These are phyloP conservation scores for Inonotus hispidus DNA, from an alignment of 1,284 basidiomycete genomes.

Conservation along the genomic window DNA sequence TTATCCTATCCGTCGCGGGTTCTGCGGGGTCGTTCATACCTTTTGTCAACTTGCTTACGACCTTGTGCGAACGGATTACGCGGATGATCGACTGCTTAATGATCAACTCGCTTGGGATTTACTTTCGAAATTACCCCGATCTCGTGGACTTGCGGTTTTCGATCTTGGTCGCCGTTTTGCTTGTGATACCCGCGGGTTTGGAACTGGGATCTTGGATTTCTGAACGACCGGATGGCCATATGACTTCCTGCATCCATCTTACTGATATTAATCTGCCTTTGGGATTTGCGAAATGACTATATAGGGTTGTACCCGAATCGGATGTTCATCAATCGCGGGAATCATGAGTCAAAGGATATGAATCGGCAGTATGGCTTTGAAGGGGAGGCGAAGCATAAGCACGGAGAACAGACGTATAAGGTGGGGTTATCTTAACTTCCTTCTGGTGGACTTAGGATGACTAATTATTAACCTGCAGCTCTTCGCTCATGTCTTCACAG, in stretches of 20 bases:
- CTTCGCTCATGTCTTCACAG: conserved; percentile 89
- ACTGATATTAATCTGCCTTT: neutral
- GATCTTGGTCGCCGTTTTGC: no score
- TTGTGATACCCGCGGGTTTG: no score
- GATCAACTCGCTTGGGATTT: no score
- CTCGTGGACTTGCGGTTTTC: no score
- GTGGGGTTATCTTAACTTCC: conserved; percentile 31
- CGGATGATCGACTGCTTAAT: no score
- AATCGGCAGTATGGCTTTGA: conserved; percentile 91
- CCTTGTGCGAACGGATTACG: neutral
- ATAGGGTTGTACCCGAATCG: conserved; percentile 82
- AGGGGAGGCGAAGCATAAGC: conserved; percentile 94
- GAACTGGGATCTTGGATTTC: no score
- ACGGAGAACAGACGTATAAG: conserved; percentile 88
- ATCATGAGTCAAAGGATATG: conserved; percentile 96
- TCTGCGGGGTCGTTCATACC: neutral
- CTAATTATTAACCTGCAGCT: conserved; percentile 43
- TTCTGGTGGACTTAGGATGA: neutral
- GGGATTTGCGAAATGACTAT: neutral
- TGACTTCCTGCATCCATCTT: neutral
- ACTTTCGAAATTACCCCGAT: no score
- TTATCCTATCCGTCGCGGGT: neutral
- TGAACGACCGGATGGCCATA: no score
- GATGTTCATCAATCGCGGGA: conserved; percentile 92
- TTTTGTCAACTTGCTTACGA: neutral